A percentile compares a stretch with the other conserved stretches of the same genome.
Evolutionary conservation across 345 rosid species (phyloP).

Genomic region (Camelina laxa): DNA sequence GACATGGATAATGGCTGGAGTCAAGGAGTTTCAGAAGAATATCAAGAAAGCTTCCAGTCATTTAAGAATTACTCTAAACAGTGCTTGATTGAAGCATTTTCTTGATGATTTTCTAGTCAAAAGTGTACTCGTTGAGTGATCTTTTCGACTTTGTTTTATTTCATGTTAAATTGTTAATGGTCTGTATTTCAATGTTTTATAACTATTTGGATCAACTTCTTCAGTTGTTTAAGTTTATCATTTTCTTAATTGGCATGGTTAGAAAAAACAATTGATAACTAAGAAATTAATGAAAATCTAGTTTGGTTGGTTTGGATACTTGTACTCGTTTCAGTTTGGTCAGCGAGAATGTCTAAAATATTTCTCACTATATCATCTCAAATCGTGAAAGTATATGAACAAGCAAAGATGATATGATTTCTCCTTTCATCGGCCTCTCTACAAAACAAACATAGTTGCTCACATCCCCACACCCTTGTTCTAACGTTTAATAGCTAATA

Average conservation of each 20-base stretch:
- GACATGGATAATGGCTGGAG: background rate
- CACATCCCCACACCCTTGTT: too few species aligned
- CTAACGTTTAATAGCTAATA: too few species aligned
- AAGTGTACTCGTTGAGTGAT: background rate
- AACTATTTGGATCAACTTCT: background rate
- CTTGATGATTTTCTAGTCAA: too few species aligned
- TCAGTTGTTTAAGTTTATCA: background rate
- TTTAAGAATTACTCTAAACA: constrained; percentile 19
- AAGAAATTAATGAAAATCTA: background rate
- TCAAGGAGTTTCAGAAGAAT: background rate
- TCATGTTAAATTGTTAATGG: background rate
- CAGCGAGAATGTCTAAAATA: too few species aligned
- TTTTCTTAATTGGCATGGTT: background rate
- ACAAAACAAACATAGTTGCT: too few species aligned
- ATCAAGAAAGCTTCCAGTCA: background rate
- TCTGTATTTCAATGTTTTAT: background rate
- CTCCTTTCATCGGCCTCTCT: too few species aligned
- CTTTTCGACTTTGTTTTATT: background rate
- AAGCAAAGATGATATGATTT: too few species aligned
- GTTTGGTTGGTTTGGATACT: background rate
- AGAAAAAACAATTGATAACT: too few species aligned
- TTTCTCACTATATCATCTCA: too few species aligned
- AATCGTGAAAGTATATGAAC: too few species aligned
- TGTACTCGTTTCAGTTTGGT: background rate
- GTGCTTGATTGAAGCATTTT: constrained; percentile 3